Percentiles rank a stretch among this genome's conserved stretches.
These are phyloP conservation scores for Euclidium syriacum DNA, from an alignment of 345 rosid genomes.

Conservation along the genomic window DNA sequence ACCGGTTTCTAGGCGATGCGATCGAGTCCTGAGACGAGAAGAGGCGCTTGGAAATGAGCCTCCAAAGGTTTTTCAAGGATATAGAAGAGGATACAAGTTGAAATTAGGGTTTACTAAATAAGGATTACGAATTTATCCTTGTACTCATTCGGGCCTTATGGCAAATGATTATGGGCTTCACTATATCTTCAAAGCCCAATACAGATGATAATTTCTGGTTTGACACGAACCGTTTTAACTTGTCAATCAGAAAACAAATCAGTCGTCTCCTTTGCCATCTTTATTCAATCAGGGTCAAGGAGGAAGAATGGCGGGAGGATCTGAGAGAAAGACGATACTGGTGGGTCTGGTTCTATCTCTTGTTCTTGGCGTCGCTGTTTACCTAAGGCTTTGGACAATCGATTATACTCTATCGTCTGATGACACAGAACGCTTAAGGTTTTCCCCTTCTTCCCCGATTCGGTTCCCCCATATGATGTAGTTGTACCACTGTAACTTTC, in stretches of 20 bases:
- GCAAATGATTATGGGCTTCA: background rate
- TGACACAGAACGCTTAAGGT: constrained; percentile 71
- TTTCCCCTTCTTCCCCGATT: background rate
- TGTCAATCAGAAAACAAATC: background rate
- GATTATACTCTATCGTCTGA: constrained; percentile 62
- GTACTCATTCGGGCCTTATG: background rate
- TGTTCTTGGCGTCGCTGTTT: constrained; percentile 59
- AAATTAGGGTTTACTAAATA: constrained; percentile 29
- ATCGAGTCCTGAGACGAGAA: constrained; percentile 13
- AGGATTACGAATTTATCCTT: constrained; percentile 9
- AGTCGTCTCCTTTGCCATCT: background rate
- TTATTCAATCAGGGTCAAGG: background rate
- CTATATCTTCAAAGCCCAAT: too few relatives aligned
- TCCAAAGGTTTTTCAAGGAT: constrained; percentile 17
- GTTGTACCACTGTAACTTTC: background rate
- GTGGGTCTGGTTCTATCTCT: constrained; percentile 45
- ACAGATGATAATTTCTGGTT: constrained; percentile 25
- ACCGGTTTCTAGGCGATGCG: constrained; percentile 7
- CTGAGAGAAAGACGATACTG: constrained; percentile 41
- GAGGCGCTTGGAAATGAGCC: constrained; percentile 14
- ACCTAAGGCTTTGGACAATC: constrained; percentile 70
- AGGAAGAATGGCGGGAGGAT: constrained; percentile 39
- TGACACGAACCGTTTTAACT: background rate
- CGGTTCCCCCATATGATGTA: background rate
- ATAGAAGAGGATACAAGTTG: background rate